These are phyloP conservation scores for Candida coquimbonensis DNA, from an alignment of 805 yeast genomes.

Conservation along the genomic window DNA sequence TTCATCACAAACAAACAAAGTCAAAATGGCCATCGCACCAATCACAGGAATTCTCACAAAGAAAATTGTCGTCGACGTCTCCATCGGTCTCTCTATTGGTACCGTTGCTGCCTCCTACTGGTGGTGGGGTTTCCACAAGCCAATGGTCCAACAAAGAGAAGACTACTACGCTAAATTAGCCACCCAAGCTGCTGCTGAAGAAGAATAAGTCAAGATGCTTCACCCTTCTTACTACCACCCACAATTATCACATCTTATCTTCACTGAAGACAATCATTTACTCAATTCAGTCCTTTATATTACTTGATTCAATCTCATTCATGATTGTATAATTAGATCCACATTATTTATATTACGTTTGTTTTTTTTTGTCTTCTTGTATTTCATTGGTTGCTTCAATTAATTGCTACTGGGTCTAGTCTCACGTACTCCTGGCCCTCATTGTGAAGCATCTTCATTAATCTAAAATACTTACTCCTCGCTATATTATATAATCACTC, in stretches of 20 bases:
- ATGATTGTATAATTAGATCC: background rate
- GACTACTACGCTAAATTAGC: constrained; percentile 51
- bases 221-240: background rate
- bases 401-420: too few species aligned
- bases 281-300: too few species aligned
- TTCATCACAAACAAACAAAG: constrained; percentile 3
- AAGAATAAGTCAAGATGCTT: constrained; percentile 1
- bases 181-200: constrained; percentile 10
- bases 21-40: constrained; percentile 70
- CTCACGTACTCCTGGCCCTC: too few species aligned
- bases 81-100: constrained; percentile 61
- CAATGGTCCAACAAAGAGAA: constrained; percentile 69
- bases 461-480: too few species aligned
- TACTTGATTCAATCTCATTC: background rate
- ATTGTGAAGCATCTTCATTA: too few species aligned
- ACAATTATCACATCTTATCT: too few species aligned
- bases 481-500: too few species aligned
- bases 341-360: constrained; percentile 1
- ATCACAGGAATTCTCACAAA: constrained; percentile 78
- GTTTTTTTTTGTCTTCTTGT: background rate
- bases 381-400: too few species aligned
- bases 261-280: too few species aligned
- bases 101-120: constrained; percentile 60
- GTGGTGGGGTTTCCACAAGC: constrained; percentile 85
- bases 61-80: constrained; percentile 73